Percentiles rank a stretch among this genome's conserved stretches.
These are phyloP conservation scores for Tricholoma sp. DNA, from an alignment of 768 basidiomycete genomes.

Conservation along the genomic window DNA sequence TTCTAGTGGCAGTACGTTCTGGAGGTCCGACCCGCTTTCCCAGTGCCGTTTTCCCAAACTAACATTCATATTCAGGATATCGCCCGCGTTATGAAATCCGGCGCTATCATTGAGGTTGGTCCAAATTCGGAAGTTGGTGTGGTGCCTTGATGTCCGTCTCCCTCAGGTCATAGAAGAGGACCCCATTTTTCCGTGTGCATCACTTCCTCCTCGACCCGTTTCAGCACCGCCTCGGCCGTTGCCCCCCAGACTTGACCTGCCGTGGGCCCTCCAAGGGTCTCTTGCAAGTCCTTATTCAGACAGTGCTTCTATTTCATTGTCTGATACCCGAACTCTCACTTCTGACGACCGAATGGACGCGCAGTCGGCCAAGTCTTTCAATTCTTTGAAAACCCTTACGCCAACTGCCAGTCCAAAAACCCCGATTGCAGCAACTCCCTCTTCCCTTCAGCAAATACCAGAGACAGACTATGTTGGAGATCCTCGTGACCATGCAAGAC, in stretches of 20 bases:
- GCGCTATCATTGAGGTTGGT: slow-evolving; percentile 58
- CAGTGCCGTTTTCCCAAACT: slow-evolving; percentile 9
- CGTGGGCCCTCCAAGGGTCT: slow-evolving; percentile 1
- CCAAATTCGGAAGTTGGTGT: neutral
- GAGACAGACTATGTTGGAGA: slow-evolving; percentile 21
- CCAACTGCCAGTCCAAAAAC: slow-evolving; percentile 6
- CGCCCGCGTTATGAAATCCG: slow-evolving; percentile 57
- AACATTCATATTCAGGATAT: slow-evolving; percentile 45
- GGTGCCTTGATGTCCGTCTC: neutral
- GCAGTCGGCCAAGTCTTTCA: slow-evolving; percentile 3
- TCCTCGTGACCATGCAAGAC: slow-evolving; percentile 57
- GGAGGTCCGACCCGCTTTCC: slow-evolving; percentile 33
- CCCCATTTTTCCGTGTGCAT: slow-evolving; percentile 56
- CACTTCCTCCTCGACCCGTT: neutral
- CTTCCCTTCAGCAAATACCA: neutral
- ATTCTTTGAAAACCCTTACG: slow-evolving; percentile 4
- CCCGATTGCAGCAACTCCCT: neutral
- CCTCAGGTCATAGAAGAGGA: slow-evolving; percentile 72
- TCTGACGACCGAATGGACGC: slow-evolving; percentile 12
- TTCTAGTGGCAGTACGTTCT: slow-evolving; percentile 60
- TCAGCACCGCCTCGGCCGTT: neutral
- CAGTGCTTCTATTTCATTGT: slow-evolving; percentile 19
- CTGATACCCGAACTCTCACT: slow-evolving; percentile 15
- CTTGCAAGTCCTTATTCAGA: slow-evolving; percentile 13
- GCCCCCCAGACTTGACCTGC: neutral